phyloP scores from a whole-genome alignment of 768 basidiomycete species.

The Phylloporus sp. region DNA sequence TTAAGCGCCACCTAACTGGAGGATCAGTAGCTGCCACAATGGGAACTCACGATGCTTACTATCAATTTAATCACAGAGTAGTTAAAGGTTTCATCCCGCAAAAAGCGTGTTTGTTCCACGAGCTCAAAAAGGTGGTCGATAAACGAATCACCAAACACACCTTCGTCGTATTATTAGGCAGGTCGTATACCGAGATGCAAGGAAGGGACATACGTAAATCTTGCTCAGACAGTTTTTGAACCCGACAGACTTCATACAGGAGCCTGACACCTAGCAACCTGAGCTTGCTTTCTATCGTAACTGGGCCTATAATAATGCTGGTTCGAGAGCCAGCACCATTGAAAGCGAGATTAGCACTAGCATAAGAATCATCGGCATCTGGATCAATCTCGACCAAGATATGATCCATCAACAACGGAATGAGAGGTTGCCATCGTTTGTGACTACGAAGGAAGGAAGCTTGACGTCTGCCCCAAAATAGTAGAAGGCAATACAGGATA shows the following conservation, averaged over 20 bases:
- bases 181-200: not conserved
- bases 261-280: constrained; percentile 66
- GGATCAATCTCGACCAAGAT: constrained; percentile 78
- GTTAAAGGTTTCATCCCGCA: constrained; percentile 90
- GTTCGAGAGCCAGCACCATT: constrained; percentile 27
- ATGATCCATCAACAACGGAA: constrained; percentile 83
- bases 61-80: constrained; percentile 94
- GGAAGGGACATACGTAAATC: constrained; percentile 68
- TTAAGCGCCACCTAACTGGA: constrained; percentile 79
- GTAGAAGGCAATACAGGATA: constrained; percentile 74
- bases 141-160: constrained; percentile 76
- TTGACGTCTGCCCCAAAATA: constrained; percentile 68
- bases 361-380: constrained; percentile 61
- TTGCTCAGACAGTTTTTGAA: constrained; percentile 73
- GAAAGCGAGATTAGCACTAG: constrained; percentile 35
- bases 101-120: constrained; percentile 85
- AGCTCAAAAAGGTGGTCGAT: constrained; percentile 89
- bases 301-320: constrained; percentile 39
- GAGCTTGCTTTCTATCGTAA: constrained; percentile 84
- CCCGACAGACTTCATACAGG: constrained; percentile 90
- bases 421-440: constrained; percentile 77
- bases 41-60: constrained; percentile 42
- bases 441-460: constrained; percentile 70
- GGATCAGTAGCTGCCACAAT: constrained; percentile 5
- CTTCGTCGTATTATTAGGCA: constrained; percentile 36